Conservation (phyloP, 2,329 filamentous ascomycete species). For the Blastomyces percursus region DNA sequence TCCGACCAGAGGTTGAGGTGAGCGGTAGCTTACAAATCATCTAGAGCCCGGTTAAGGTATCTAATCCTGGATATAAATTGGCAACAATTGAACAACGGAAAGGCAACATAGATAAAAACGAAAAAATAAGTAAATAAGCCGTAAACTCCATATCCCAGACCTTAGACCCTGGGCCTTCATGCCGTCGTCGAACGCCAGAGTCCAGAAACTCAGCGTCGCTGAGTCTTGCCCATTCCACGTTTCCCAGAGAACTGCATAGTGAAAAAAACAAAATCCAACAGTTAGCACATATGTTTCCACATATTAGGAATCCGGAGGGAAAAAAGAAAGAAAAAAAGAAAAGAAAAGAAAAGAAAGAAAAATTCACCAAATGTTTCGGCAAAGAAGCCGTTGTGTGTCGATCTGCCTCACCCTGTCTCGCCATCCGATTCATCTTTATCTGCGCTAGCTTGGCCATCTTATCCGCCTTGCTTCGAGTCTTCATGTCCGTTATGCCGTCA, state of each 20-base stretch:
- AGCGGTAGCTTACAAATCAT: too few species aligned
- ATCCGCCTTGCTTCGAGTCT: conserved; percentile 65
- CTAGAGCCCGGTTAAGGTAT: too few species aligned
- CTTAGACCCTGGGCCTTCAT: neutral
- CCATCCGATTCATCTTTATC: conserved; percentile 98
- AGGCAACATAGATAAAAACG: neutral
- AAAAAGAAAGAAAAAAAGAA: conserved; percentile 19
- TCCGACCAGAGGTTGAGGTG: too few species aligned
- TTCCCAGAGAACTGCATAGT: conserved; percentile 64
- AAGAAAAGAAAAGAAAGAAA: conserved; percentile 4
- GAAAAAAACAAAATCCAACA: neutral
- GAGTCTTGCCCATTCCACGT: conserved; percentile 82
- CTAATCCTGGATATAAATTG: neutral
- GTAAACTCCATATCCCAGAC: conserved; percentile 1
- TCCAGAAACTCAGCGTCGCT: conserved; percentile 25
- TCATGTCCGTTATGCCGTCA: conserved; percentile 53
- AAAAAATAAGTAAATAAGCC: neutral
- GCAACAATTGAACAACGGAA: neutral
- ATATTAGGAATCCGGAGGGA: neutral
- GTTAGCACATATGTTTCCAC: conserved; percentile 25
- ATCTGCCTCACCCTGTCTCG: conserved; percentile 92
- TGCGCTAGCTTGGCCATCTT: conserved; percentile 79
- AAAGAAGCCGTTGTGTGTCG: conserved; percentile 71
- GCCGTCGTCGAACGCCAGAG: conserved; percentile 3
- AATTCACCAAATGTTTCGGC: conserved; percentile 80